These are phyloP conservation scores for Dryadomyces quercivorus DNA, from an alignment of 2,329 filamentous ascomycete species.

Conservation along the genomic window DNA sequence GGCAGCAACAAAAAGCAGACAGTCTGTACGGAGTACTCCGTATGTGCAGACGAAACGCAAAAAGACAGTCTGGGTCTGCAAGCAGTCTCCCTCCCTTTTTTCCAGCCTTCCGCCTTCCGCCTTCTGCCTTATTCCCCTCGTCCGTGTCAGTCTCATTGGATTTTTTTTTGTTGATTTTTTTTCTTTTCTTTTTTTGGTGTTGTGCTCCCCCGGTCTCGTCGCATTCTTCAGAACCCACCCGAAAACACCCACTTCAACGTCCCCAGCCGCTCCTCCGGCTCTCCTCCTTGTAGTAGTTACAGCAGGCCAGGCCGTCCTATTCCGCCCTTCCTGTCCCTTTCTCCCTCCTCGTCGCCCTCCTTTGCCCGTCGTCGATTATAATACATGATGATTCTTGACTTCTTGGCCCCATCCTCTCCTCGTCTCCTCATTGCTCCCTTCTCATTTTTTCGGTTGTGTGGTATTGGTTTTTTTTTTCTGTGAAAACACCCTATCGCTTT, in stretches of 20 bases:
- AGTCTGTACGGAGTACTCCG: no score
- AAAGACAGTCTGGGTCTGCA: no score
- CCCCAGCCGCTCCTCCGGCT: not conserved
- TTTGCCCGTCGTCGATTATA: not conserved
- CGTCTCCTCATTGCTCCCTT: not conserved
- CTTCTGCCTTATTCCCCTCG: no score
- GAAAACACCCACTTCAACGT: not conserved
- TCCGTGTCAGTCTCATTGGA: no score
- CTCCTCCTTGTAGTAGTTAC: not conserved
- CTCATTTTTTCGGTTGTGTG: not conserved
- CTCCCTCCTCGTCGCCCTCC: not conserved
- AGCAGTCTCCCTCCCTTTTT: no score
- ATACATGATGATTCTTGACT: not conserved
- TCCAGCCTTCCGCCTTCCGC: no score
- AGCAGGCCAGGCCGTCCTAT: not conserved
- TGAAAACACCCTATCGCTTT: not conserved
- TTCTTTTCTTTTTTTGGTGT: no score
- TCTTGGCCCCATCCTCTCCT: not conserved
- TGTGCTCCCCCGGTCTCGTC: no score
- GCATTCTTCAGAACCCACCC: not conserved
- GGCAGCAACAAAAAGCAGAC: no score
- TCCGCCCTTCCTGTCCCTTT: not conserved
- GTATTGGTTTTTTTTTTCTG: constrained; percentile 2
- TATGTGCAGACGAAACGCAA: no score
- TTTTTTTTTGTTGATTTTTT: no score